Base-by-base conservation (phyloP, 345 rosid genomes). In the Garcia nutans region DNA sequence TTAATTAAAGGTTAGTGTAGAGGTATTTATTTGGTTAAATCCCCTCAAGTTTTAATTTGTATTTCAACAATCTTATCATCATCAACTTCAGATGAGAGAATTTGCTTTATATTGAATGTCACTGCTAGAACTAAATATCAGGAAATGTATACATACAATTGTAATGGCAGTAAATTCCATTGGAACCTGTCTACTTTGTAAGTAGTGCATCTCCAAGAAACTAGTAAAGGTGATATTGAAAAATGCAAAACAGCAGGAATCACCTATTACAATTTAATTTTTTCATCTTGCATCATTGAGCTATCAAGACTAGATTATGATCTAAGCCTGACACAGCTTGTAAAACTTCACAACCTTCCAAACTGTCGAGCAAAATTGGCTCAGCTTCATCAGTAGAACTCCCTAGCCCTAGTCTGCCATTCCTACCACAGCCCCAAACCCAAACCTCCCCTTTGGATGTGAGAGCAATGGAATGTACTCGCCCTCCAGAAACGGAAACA, bases 401-500 rank as follows among this genome's bases (percentile, higher is more conserved):
- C 79, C 97, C 93, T 60, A 93, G 80, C 71, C 97, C 96, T 44
- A 93, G 98, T 80, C 97, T 86, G 50, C 97, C 97, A 70, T 86
- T 90, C 81, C 84, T 87, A 26, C 99, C 94, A 58, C 95, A 86
- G 9, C 97, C 97, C 97, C 98, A 94, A 49, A 82, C 89, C 97
- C 95, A 92, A 72, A 26, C 31, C 72, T 49, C 72, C n/a, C n/a
- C 2, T 50, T 68, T 81, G 42, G 91, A 84, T 5, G 94, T 89
- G 66, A 91, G 80, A 78, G 87, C 86, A 54, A 89, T 69, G 17
- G 99, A 90, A 81, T 91, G 97, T 10, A 70, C 97, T 62, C 97
- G 91, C 55, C 97, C 99, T 47, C 88, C 93, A 0, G 90, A 85
- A 63, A 89, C 89, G 0, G 88, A 85, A 22, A 85, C 60, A 59